phyloP scores from a whole-genome alignment of 2,329 filamentous ascomycete species.

The Sporothrix variecibatus region DNA sequence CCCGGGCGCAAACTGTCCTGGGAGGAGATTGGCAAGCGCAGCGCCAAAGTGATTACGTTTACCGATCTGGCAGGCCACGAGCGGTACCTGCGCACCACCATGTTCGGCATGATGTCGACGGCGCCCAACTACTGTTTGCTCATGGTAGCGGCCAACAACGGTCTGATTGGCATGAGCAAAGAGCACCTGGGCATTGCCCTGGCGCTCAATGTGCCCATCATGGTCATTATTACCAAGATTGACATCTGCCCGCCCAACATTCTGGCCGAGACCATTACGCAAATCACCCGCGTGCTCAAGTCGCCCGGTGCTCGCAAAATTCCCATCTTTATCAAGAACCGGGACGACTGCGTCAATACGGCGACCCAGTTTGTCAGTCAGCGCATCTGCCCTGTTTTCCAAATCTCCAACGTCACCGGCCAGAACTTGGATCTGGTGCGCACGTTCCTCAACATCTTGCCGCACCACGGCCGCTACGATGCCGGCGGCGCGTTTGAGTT shows the following conservation, averaged over 20 bases:
- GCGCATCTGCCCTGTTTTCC: conserved; percentile 94
- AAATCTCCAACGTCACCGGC: conserved; percentile 96
- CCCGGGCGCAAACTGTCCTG: conserved; percentile 81
- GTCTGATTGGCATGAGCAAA: conserved; percentile 95
- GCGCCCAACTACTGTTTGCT: conserved; percentile 96
- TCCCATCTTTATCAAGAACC: conserved; percentile 89
- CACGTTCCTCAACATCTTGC: conserved; percentile 91
- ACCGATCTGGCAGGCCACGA: conserved; percentile 95
- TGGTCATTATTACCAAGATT: conserved; percentile 98
- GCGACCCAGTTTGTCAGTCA: conserved; percentile 94
- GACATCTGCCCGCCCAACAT: conserved; percentile 98
- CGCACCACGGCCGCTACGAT: conserved; percentile 92
- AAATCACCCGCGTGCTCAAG: conserved; percentile 90
- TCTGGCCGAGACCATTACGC: conserved; percentile 86
- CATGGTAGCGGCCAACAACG: conserved; percentile 98
- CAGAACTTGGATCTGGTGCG: conserved; percentile 87
- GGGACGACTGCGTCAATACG: conserved; percentile 90
- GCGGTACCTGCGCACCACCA: conserved; percentile 90
- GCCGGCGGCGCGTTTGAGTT: conserved; percentile 88
- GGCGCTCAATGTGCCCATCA: conserved; percentile 92
- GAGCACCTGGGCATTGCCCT: conserved; percentile 95
- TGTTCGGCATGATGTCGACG: conserved; percentile 91
- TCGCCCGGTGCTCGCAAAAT: conserved; percentile 93
- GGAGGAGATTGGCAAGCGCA: conserved; percentile 96
- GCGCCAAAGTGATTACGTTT: conserved; percentile 95